These are phyloP conservation scores for Hondaea fermentalgiana DNA, from an alignment of 108 stramenopile species.

Conservation along the genomic window DNA sequence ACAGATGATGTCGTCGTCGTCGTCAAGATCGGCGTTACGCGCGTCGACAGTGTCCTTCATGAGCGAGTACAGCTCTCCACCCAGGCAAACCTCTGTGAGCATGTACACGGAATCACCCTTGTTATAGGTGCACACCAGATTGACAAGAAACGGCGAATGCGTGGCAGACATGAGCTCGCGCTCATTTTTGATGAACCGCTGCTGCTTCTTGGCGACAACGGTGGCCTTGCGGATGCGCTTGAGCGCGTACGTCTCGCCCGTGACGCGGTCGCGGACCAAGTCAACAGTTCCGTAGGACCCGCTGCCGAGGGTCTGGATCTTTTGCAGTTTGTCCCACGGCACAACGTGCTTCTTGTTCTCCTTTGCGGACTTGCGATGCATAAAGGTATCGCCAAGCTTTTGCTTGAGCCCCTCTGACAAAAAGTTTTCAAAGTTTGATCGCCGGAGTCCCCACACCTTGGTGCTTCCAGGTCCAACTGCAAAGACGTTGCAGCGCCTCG, in stretches of 20 bases:
- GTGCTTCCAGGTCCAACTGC: background rate
- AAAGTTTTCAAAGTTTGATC: background rate
- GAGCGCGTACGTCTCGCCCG: background rate
- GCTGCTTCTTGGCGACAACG: background rate
- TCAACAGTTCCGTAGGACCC: background rate
- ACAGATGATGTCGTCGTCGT: background rate
- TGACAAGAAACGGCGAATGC: slow-evolving; percentile 50
- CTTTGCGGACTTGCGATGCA: background rate
- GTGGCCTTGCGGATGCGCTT: background rate
- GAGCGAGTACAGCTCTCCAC: slow-evolving; percentile 7
- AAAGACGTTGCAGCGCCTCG: slow-evolving; percentile 65
- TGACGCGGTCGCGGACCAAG: background rate
- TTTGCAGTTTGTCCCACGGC: background rate
- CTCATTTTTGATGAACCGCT: slow-evolving; percentile 41
- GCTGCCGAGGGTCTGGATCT: background rate
- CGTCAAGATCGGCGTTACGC: background rate
- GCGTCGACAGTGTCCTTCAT: slow-evolving; percentile 13
- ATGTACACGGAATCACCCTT: slow-evolving; percentile 48
- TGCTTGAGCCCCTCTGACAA: background rate
- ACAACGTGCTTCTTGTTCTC: background rate
- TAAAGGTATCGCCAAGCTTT: background rate
- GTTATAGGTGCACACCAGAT: slow-evolving; percentile 45
- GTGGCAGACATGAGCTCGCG: slow-evolving; percentile 45
- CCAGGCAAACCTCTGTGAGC: slow-evolving; percentile 42
- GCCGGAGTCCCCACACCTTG: background rate